Base-by-base conservation (phyloP, 805 yeast species). In the Wickerhamomyces kurtzmanii region DNA sequence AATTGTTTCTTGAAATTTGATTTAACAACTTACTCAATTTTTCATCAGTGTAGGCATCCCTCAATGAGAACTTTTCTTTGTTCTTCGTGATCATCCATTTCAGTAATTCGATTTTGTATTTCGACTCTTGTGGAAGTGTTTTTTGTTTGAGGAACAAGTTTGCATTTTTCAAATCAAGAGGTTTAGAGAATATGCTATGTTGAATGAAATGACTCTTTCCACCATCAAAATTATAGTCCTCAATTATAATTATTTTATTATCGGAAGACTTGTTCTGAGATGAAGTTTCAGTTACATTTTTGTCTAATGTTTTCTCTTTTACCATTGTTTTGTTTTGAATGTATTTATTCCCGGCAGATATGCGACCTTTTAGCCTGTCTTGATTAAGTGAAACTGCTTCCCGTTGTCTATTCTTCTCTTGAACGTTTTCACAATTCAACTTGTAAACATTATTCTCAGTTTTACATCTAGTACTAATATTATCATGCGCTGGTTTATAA, bases 11-110 rank as follows among this genome's bases (percentile, higher is more conserved):
- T 6, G 43, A 36, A 13, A 40, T 30, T 2, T 30, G 23, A 10
- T 29, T 31, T 17, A 54, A 29, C n/a, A 40, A 29, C 3, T 28
- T 14, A 2, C 31, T 22, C 1, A 53, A 22, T 3, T 15, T 22
- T 2, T 24, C 15, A 12, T 46, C 34, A 8, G 34, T 15, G 17
- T 26, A 41, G 0, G 43, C 36, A 6, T 34, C 29, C n/a, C 34
- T 30, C 8, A 42, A 31, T 11, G 38, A 38, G 15, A 54, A 36
- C 17, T 29, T 37, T 3, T 13, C 6, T n/a, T 28, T 20, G 0
- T 23, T 17, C 15, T 34, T 35, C 6, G 24, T 18, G 5, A 40
- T 29, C 12, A 49, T 39, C 42, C 48, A 47, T 22, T 34, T 34
- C 5, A 50, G 27, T 2, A 54, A 20, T 15, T 38, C 34, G 5